Base-by-base conservation (phyloP, 2,329 filamentous ascomycete genomes). In the Cytospora schulzeri region DNA sequence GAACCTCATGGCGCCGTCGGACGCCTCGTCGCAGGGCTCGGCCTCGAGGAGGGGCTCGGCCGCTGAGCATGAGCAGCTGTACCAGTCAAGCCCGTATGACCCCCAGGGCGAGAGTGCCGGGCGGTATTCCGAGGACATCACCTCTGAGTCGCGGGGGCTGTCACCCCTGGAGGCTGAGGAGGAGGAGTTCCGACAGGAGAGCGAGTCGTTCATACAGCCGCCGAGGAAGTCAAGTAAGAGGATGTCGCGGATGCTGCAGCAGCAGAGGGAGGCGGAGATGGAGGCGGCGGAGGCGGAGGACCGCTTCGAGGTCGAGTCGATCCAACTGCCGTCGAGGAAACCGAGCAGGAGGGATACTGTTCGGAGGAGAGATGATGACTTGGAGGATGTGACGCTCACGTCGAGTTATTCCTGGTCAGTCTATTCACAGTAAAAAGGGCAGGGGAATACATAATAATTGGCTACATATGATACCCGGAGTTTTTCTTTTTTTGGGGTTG, bases 391-490 rank as follows among this genome's bases (percentile, higher is more conserved):
- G 11, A 48, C 65, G 26, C 50, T 62, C 24, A 59, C 56, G 26
- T 67, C 65, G 26, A 65, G 50, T 22, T 65, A 67, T 41, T 64
- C 65, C 5, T 24, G 59, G 54, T 67, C 65, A n/a, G 53, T 67
- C 17, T 67, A 67, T 38, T 67, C 65, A 14, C 65, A 67, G 45
- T 62, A 50, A 29, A 14, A 35, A 3, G 24, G 28, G 26, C 22
- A 22, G 28, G 45, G 1, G 14, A 50, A 58, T n/a, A 50, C 6
- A 64, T 19, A 31, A 48, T 14, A 12, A 48, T 48, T n/a, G 45
- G 45, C 26, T 22, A 14, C 53, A 19, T 53, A 62, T 62, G 63
- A 64, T 64, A 64, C 63, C 63, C 63, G 63, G 63, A 45, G 63
- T 64, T 64, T 48, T 22, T 31, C 9, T 31, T 31, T 31, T 4